These are phyloP conservation scores for Tylopilus subfusipes DNA, from an alignment of 768 basidiomycete species.

Conservation along the genomic window DNA sequence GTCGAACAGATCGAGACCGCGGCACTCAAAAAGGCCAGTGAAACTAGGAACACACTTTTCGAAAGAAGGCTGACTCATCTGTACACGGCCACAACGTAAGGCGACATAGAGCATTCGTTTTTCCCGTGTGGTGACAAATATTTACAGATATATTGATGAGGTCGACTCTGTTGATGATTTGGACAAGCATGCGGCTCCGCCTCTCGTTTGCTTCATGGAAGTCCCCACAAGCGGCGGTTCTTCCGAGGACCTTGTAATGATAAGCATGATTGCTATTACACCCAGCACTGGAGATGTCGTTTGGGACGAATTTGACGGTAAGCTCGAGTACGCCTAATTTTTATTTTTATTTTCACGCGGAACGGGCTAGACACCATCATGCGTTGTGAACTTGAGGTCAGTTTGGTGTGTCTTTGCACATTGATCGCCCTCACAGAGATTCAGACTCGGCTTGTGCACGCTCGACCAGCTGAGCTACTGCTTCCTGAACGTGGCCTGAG, in stretches of 20 bases:
- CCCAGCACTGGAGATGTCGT: conserved; percentile 90
- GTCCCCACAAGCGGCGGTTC: conserved; percentile 8
- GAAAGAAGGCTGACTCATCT: conserved; percentile 70
- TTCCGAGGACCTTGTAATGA: conserved; percentile 36
- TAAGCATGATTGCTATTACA: conserved; percentile 76
- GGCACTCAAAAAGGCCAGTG: conserved; percentile 79
- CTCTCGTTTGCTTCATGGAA: conserved; percentile 75
- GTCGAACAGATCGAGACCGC: conserved; percentile 84
- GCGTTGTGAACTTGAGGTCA: conserved; percentile 85
- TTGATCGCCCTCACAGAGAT: not conserved
- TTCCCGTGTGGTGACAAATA: conserved; percentile 7
- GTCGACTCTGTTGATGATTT: conserved; percentile 64
- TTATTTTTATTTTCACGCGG: conserved; percentile 3
- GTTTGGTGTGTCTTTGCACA: conserved; percentile 4
- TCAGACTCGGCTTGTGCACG: conserved; percentile 85
- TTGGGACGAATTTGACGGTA: conserved; percentile 89
- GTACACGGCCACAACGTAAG: conserved; percentile 87
- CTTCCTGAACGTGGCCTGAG: conserved; percentile 59
- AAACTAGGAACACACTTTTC: conserved; percentile 72
- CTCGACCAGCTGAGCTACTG: conserved; percentile 78
- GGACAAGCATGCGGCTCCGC: conserved; percentile 56
- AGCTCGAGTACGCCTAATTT: not conserved
- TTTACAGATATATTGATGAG: conserved; percentile 74
- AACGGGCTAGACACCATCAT: conserved; percentile 62
- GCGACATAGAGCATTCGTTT: not conserved